phyloP scores from a whole-genome alignment of 192 early-diverging fungal genomes.

The Cetraspora pellucida region DNA sequence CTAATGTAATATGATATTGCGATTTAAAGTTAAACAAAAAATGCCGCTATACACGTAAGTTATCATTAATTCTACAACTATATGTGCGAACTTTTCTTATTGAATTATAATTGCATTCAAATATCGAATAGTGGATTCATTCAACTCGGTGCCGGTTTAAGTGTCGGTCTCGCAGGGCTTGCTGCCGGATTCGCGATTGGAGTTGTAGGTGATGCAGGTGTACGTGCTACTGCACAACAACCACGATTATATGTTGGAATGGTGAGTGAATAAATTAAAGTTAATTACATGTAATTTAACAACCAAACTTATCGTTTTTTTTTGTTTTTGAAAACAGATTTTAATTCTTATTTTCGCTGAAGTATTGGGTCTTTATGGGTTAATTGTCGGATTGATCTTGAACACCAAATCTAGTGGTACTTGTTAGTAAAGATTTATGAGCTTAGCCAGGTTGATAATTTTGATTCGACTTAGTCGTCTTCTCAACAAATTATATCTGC shows the following conservation, averaged over 20 bases:
- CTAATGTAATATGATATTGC: too few relatives aligned
- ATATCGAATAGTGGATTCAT: constrained; percentile 63
- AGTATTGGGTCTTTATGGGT: constrained; percentile 83
- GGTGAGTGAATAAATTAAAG: constrained; percentile 41
- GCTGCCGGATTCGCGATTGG: constrained; percentile 92
- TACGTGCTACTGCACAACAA: constrained; percentile 81
- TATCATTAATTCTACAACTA: not conserved
- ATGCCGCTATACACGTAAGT: constrained; percentile 68
- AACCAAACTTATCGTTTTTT: not conserved
- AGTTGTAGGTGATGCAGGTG: constrained; percentile 87
- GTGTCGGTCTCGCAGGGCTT: constrained; percentile 81
- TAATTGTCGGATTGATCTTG: constrained; percentile 84
- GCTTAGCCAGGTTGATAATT: too few relatives aligned
- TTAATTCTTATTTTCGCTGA: constrained; percentile 89
- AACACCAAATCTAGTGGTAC: constrained; percentile 70
- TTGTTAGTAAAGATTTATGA: too few relatives aligned
- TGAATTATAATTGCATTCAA: not conserved
- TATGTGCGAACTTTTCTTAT: not conserved
- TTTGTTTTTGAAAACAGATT: constrained; percentile 46
- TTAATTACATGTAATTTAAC: not conserved
- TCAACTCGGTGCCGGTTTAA: constrained; percentile 78
- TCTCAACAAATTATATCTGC: too few relatives aligned
- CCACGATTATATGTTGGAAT: constrained; percentile 82
- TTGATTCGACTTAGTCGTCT: too few relatives aligned
- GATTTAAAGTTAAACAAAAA: constrained; percentile 39